Percentiles rank a stretch among this genome's conserved stretches.
These are phyloP conservation scores for Wallemia ichthyophaga DNA, from an alignment of 1,284 basidiomycete genomes.

Conservation along the genomic window DNA sequence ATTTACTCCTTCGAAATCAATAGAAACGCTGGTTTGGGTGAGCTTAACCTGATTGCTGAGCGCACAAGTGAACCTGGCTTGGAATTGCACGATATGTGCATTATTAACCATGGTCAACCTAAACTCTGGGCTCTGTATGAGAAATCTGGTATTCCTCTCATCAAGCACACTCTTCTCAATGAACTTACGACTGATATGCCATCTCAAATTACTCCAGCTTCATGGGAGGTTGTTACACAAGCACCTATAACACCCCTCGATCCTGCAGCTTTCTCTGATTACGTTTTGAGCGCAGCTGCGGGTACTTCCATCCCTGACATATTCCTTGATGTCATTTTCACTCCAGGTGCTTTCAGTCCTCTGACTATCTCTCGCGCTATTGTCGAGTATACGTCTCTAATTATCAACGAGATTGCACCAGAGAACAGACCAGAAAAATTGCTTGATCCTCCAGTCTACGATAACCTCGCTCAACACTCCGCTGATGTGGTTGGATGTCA, in stretches of 20 bases:
- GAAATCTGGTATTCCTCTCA: constrained; percentile 4
- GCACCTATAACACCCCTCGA: background rate
- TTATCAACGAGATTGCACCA: background rate
- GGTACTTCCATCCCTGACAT: background rate
- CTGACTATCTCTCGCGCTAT: background rate
- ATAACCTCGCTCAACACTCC: constrained; percentile 6
- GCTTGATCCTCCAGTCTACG: constrained; percentile 3
- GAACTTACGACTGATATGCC: constrained; percentile 1
- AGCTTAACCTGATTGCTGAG: constrained; percentile 1
- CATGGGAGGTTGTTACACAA: background rate
- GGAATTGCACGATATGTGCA: background rate
- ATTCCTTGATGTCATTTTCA: background rate
- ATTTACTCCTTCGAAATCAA: constrained; percentile 11
- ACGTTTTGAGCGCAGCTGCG: background rate
- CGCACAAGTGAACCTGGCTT: background rate
- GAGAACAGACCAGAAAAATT: background rate
- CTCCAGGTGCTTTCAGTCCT: background rate
- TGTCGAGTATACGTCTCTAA: background rate
- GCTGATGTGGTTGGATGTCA: constrained; percentile 9
- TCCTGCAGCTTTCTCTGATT: background rate
- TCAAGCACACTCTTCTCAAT: constrained; percentile 2
- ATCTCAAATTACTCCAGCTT: background rate
- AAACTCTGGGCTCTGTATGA: constrained; percentile 3
- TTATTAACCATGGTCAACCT: background rate
- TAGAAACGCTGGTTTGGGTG: constrained; percentile 6